Evolutionary conservation across 78 protist species (phyloP).

Genomic region (Cavenderia fasciculata): DNA sequence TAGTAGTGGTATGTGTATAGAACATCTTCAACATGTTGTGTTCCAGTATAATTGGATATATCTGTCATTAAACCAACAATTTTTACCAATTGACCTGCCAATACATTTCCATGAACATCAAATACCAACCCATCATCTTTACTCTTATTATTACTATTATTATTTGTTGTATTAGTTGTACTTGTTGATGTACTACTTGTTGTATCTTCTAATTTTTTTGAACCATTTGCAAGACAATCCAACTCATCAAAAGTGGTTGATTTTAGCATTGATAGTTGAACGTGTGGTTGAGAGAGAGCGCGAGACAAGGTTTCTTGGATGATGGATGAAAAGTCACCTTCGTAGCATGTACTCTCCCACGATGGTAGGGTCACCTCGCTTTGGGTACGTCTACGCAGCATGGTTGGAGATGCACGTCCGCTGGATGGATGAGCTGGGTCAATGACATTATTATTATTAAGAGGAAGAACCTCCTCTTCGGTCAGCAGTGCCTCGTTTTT

Average conservation of each 20-base stretch:
- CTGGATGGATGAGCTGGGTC: too few species aligned
- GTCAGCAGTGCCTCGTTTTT: neutral
- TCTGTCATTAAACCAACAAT: conserved; percentile 42
- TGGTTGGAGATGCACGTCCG: too few species aligned
- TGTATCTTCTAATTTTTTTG: too few species aligned
- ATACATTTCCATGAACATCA: conserved; percentile 3
- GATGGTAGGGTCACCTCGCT: conserved; percentile 34
- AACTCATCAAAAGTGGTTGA: too few species aligned
- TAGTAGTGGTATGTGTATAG: conserved; percentile 56
- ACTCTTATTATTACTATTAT: neutral
- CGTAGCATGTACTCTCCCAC: conserved; percentile 22
- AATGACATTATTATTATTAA: too few species aligned
- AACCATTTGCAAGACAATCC: neutral
- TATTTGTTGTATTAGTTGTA: neutral
- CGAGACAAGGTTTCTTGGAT: conserved; percentile 7
- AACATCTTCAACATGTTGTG: conserved; percentile 52
- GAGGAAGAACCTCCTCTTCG: neutral
- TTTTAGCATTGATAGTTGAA: neutral
- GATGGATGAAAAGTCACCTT: conserved; percentile 8
- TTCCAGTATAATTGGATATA: conserved; percentile 47
- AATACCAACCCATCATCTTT: neutral
- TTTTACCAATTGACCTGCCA: conserved; percentile 15
- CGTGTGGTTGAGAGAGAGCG: conserved; percentile 1
- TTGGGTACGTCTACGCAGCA: neutral
- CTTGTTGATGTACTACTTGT: neutral